A percentile compares a stretch with the other conserved stretches of the same genome.
Conservation (phyloP, 2,329 filamentous ascomycete genomes). For the Colletotrichum eleusines region DNA sequence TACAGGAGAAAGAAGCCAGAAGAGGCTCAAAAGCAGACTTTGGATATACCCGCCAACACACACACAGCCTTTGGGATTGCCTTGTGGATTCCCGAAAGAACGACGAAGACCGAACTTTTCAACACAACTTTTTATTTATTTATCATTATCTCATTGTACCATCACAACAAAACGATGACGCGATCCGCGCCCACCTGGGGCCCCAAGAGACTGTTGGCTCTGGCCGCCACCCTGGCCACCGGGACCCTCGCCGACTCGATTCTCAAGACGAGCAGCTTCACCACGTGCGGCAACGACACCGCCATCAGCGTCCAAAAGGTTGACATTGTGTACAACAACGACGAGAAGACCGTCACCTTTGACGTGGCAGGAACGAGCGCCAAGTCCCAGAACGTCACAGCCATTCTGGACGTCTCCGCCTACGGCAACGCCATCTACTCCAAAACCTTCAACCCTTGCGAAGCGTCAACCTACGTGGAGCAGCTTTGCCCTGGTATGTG, state of each 20-base stretch:
- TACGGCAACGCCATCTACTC: conserved; percentile 87
- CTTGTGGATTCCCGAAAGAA: conserved; percentile 31
- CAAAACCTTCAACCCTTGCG: conserved; percentile 87
- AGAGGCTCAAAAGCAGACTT: conserved; percentile 41
- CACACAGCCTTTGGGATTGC: too few relatives aligned
- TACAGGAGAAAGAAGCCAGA: conserved; percentile 38
- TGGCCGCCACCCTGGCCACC: conserved; percentile 54
- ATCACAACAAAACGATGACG: conserved; percentile 49
- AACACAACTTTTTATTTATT: not conserved
- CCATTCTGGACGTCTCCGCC: conserved; percentile 79
- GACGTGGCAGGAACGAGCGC: conserved; percentile 83
- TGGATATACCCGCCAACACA: conserved; percentile 37
- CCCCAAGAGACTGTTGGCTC: conserved; percentile 48
- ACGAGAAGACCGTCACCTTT: conserved; percentile 79
- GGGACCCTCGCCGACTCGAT: conserved; percentile 75
- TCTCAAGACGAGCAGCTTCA: conserved; percentile 85
- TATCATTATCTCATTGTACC: not conserved
- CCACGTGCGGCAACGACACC: conserved; percentile 69
- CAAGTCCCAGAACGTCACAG: conserved; percentile 83
- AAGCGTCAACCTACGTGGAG: conserved; percentile 71
- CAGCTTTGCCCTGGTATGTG: conserved; percentile 84
- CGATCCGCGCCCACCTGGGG: conserved; percentile 48
- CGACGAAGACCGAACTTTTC: conserved; percentile 25
- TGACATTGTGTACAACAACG: conserved; percentile 83
- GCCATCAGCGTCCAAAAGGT: conserved; percentile 77